Base-by-base conservation (phyloP, 2,329 filamentous ascomycete species). In the Aspergillus amoenus region DNA sequence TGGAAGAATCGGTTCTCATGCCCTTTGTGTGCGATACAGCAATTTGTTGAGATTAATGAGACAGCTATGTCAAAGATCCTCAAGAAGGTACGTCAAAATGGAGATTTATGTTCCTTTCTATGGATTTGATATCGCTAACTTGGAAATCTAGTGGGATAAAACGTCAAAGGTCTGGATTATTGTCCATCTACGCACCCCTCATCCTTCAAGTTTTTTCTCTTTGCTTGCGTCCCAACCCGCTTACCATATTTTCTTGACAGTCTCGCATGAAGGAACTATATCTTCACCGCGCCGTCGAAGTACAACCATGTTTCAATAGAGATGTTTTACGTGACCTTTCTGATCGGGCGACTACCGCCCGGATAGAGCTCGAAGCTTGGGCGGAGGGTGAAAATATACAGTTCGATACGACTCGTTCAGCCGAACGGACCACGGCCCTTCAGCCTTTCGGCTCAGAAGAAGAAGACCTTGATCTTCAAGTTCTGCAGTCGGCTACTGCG, bases 241-340 rank as follows among this genome's bases (percentile, higher is more conserved):
- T 68, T 58, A 69, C 76, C 76, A 67, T 78, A 17, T 17, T 17
- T 30, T 52, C 41, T 40, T 57, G 43, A 34, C 73, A 87, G 82
- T 97, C 93, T 51, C 93, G 93, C 74, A 97, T 94, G 58, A 99
- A 99, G 75, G 94, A 97, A 77, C 84, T 97, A 41, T 99, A 97
- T 72, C 86, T 99, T 37, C 95, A 95, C 9, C 85, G 94, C 59
- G 94, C 94, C 8, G 93, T 99, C 61, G 94, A 99, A 74, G 93
- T 97, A 7, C 94, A 97, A 70, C 94, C 94, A 6, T 97, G 95
- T 75, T 99, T 97, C 82, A 97, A 99, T 75, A 88, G 93, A 45
- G 91, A 95, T 64, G 92, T 97, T 66, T 96, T 99, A 70, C 96
- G 93, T 75, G 93, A 96, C 69, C 83, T 99, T 11, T 97, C 94